These are phyloP conservation scores for Amylostereum chailletii DNA, from an alignment of 1,284 basidiomycete species.

Conservation along the genomic window DNA sequence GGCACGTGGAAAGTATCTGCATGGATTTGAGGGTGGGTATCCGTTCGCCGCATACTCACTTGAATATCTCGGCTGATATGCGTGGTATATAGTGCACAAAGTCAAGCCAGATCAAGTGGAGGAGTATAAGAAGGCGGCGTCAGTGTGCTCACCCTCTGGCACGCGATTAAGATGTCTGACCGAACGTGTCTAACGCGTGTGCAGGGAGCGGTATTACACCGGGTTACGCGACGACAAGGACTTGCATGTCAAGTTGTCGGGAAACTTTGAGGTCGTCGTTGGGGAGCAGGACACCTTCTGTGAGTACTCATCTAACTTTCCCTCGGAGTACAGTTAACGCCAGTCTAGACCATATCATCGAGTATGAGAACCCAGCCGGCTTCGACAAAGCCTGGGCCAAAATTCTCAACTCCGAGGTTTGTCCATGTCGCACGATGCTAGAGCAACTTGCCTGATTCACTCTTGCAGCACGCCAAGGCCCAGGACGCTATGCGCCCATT, in stretches of 20 bases:
- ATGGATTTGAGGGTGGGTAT: slow-evolving; percentile 77
- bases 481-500: slow-evolving; percentile 67
- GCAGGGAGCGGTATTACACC: slow-evolving; percentile 73
- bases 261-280: slow-evolving; percentile 84
- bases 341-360: slow-evolving; percentile 62
- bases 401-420: slow-evolving; percentile 53
- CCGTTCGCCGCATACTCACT: slow-evolving; percentile 6
- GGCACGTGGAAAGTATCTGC: slow-evolving; percentile 81
- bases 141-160: slow-evolving; percentile 23
- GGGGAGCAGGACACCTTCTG: slow-evolving; percentile 83
- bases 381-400: slow-evolving; percentile 65
- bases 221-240: slow-evolving; percentile 66
- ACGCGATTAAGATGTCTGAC: slow-evolving; percentile 6
- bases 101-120: slow-evolving; percentile 74
- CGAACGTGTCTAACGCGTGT: slow-evolving; percentile 8
- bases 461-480: slow-evolving; percentile 46
- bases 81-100: slow-evolving; percentile 51
- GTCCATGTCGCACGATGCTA: slow-evolving; percentile 7
- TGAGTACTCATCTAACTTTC: slow-evolving; percentile 19
- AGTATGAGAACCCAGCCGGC: slow-evolving; percentile 85
- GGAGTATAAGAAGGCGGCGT: slow-evolving; percentile 84
- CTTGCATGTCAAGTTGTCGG: slow-evolving; percentile 79
- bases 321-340: neutral
- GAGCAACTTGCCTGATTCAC: neutral
- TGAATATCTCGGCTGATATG: neutral